A percentile compares a stretch with the other conserved stretches of the same genome.
phyloP scores from a whole-genome alignment of 495 filamentous ascomycete species.

The Aspergillus leporis region DNA sequence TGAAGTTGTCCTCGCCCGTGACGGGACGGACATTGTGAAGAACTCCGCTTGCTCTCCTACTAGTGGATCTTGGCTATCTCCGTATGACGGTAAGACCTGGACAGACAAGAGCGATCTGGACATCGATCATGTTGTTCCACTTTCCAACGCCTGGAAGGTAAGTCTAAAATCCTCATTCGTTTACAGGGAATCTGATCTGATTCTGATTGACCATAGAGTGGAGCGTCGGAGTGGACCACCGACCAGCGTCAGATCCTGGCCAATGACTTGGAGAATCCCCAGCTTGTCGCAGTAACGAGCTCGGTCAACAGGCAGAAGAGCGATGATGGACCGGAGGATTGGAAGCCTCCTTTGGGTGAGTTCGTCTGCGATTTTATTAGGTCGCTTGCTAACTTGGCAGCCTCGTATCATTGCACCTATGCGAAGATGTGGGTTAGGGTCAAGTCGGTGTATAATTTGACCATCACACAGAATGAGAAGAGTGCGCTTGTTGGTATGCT shows the following conservation, averaged over 20 bases:
- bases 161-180: neutral
- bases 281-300: slow-evolving; percentile 73
- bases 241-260: slow-evolving; percentile 62
- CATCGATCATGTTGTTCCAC: slow-evolving; percentile 75
- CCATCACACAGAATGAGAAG: slow-evolving; percentile 63
- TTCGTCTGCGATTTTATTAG: neutral
- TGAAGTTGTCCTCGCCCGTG: slow-evolving; percentile 68
- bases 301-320: slow-evolving; percentile 71
- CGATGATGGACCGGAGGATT: slow-evolving; percentile 66
- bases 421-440: slow-evolving; percentile 70
- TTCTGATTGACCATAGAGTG: slow-evolving; percentile 30
- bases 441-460: slow-evolving; percentile 61
- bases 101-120: slow-evolving; percentile 64
- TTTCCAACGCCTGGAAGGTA: slow-evolving; percentile 74
- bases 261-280: slow-evolving; percentile 69
- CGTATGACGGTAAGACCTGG: slow-evolving; percentile 72
- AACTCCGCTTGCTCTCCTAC: slow-evolving; percentile 55
- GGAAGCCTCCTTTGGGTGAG: slow-evolving; percentile 68
- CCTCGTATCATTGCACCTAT: slow-evolving; percentile 73
- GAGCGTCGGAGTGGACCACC: slow-evolving; percentile 57
- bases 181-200: neutral
- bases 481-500: slow-evolving; percentile 64
- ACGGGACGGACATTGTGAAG: slow-evolving; percentile 57
- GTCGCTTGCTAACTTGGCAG: slow-evolving; percentile 20
- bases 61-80: slow-evolving; percentile 62